Base-by-base conservation (phyloP, 23 red algal genomes). In the Cyanidium caldarium region DNA sequence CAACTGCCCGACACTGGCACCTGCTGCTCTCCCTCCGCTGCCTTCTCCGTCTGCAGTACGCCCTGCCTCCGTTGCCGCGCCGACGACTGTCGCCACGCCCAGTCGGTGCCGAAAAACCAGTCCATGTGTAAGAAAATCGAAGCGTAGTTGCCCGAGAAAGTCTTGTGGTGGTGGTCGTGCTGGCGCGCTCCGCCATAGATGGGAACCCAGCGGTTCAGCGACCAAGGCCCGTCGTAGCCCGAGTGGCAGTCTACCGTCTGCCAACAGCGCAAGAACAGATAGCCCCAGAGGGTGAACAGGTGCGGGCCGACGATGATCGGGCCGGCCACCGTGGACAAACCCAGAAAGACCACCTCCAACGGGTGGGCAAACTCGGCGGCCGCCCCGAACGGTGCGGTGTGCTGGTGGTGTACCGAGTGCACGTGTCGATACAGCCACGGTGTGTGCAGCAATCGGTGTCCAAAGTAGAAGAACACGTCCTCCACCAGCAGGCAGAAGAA, bases 91-190 rank as follows among this genome's bases (percentile, higher is more conserved):
- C 70, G 14, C 46, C 58, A 75, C 28, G 70, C 70, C 34, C 38
- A 46, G 38, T 75, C 70, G 7, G 70, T 75, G 38, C 70, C 70
- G 58, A 75, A 75, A 36, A 75, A 10, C 46, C 58, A 75, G 42
- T 75, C 70, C 33, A 61, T 75, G 35, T 61, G 39, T 36, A 75
- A 40, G 43, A 75, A 75, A 42, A 56, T 75, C 1, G 70, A 75
- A 45, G 70, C 70, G 38, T 79, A 87, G 74, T 95, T 95, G 3
- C 89, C 89, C 30, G 82, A 87, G 70, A 82, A 86, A 61, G 78
- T 83, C 57, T 77, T 75, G 70, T 95, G 89, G 58, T 95, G 89
- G 61, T 95, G 78, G 69, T 95, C 89, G 37, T 95, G 89, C 76
- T 80, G 79, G 34, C 73, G 41, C 19, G 89, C 89, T 41, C 89